These are phyloP conservation scores for Elongisporangium prolatum DNA, from an alignment of 352 stramenopile genomes.

Conservation along the genomic window DNA sequence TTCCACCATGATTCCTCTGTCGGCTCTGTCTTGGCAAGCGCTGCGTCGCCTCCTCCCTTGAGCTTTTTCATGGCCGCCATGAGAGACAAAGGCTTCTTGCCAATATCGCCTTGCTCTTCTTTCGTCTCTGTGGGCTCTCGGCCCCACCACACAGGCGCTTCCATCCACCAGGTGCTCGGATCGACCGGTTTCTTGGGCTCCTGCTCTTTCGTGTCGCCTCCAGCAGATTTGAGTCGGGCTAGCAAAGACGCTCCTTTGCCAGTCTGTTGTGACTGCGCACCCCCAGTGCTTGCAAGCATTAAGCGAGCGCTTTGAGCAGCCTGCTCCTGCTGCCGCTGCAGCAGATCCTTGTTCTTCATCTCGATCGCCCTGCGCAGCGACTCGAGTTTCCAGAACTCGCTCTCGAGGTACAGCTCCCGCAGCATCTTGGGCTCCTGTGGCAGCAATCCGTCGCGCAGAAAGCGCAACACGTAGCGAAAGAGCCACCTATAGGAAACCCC, in stretches of 20 bases:
- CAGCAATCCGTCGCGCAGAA: conserved; percentile 72
- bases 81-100: conserved; percentile 11
- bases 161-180: conserved; percentile 52
- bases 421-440: conserved; percentile 62
- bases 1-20: conserved; percentile 60
- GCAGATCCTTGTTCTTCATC: conserved; percentile 56
- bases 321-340: conserved; percentile 33
- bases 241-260: conserved; percentile 1
- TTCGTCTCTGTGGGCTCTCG: conserved; percentile 4
- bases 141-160: conserved; percentile 67
- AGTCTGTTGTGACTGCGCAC: background rate
- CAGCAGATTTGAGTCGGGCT: conserved; percentile 7
- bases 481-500: conserved; percentile 34
- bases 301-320: conserved; percentile 8
- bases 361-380: conserved; percentile 75
- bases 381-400: conserved; percentile 81
- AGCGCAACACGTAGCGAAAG: conserved; percentile 74
- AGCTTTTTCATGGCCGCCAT: conserved; percentile 19
- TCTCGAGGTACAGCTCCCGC: conserved; percentile 66
- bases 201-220: conserved; percentile 3
- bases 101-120: conserved; percentile 19
- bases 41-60: conserved; percentile 5
- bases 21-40: conserved; percentile 7
- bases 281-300: conserved; percentile 2
- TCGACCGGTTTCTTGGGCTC: conserved; percentile 11